A percentile compares a stretch with the other conserved stretches of the same genome.
phyloP scores from a whole-genome alignment of 371 early-diverging fungal genomes.

The Coemansia sp. region DNA sequence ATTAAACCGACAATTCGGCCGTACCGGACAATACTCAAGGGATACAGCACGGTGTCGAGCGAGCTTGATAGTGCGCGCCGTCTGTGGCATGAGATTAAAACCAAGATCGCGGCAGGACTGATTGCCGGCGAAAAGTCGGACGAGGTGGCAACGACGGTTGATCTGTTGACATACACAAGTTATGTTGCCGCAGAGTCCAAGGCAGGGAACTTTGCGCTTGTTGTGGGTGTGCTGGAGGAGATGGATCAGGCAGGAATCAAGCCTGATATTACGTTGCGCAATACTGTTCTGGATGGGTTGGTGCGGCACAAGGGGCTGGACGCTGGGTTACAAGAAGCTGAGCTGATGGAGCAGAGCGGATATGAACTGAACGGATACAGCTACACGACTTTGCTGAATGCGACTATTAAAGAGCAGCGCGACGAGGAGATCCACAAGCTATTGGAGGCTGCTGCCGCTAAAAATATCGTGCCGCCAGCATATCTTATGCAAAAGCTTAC shows the following conservation, averaged over 20 bases:
- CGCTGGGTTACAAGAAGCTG: slow-evolving; percentile 35
- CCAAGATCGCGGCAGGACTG: slow-evolving; percentile 9
- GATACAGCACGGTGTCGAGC: slow-evolving; percentile 27
- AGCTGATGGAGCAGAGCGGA: slow-evolving; percentile 40
- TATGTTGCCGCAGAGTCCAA: slow-evolving; percentile 46
- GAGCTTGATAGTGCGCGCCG: slow-evolving; percentile 46
- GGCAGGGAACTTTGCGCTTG: slow-evolving; percentile 29
- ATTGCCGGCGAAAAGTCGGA: slow-evolving; percentile 13
- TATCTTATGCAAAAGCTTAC: slow-evolving; percentile 19
- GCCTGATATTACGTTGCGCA: slow-evolving; percentile 49
- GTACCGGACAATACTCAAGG: slow-evolving; percentile 49
- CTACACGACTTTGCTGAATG: slow-evolving; percentile 28
- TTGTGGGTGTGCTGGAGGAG: slow-evolving; percentile 32
- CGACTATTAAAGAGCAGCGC: slow-evolving; percentile 26
- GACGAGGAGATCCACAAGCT: slow-evolving; percentile 21
- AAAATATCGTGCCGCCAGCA: slow-evolving; percentile 26
- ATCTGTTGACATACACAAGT: slow-evolving; percentile 42
- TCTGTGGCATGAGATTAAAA: slow-evolving; percentile 45
- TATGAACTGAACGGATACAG: slow-evolving; percentile 33
- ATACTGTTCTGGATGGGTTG: slow-evolving; percentile 43
- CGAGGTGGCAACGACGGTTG: slow-evolving; percentile 5
- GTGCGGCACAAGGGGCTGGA: slow-evolving; percentile 29
- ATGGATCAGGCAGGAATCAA: slow-evolving; percentile 32
- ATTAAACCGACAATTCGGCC: slow-evolving; percentile 41
- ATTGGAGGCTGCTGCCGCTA: slow-evolving; percentile 15